Evolutionary conservation across 1,139 yeast genomes (phyloP), one percentile per base, ranked within the genome.

Genomic region (Trichomonascaceae sp.): DNA sequence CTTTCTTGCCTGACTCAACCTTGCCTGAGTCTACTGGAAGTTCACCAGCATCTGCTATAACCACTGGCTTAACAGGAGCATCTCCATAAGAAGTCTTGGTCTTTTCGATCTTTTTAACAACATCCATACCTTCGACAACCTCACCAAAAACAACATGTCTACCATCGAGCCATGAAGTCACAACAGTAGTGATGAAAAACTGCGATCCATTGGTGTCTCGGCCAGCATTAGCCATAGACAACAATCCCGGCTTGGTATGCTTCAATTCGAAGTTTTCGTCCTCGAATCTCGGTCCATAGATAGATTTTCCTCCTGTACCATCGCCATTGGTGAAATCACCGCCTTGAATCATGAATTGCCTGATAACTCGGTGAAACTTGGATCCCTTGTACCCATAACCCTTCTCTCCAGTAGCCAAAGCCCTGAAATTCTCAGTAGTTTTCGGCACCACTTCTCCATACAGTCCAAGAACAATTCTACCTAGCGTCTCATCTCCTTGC

Each of bases 171-270:
- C 98, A 91, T 65, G 96, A 87, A 74, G 87, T 80, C 69, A 90
- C 82, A 58, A 91, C 97, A 61, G 98, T 91, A 81, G 99, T 93
- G 77, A 93, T 83, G 84, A 93, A 93, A 81, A 93, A 93, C 80
- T 93, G 99, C 58, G 98, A 91, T 64, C 99, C 99, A 81, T 93
- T 93, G 84, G 98, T 91, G 91, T 91, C 89, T 77, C 96, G 96
- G 72, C 99, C 99, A 67, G 98, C 97, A 72, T 93, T 93, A 75
- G 99, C 99, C 99, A 93, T 93, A 67, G 96, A 88, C 73, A 93
- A 83, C 69, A 91, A 82, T 78, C 97, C 97, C 68, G 97, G 96
- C 76, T 80, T 85, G 77, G 80, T 82, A 84, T 91, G 98, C 72
- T 72, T 85, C 81, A 79, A 82, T 75, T 73, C 61, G 73, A 91